Evolutionary conservation across 352 stramenopile genomes (phyloP).

Genomic region (Detonula confervacea): DNA sequence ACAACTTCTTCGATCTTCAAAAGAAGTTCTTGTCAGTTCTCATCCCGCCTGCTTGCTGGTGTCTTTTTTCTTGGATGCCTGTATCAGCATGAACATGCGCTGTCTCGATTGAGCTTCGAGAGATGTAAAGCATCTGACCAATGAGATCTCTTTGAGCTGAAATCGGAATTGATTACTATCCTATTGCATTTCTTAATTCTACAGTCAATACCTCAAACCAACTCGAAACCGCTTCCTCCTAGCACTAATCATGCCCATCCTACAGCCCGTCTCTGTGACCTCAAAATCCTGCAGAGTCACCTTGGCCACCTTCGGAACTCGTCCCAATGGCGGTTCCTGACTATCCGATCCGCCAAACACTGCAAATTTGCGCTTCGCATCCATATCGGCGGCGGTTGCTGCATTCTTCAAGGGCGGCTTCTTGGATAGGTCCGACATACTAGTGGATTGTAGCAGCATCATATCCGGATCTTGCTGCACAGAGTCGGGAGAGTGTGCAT

Average conservation of each 20-base stretch:
- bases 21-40: too few relatives aligned
- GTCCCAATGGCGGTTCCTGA: constrained; percentile 64
- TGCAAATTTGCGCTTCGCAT: constrained; percentile 78
- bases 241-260: constrained; percentile 6
- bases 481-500: constrained; percentile 1
- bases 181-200: too few relatives aligned
- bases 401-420: constrained; percentile 59
- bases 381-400: constrained; percentile 49
- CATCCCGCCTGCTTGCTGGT: too few relatives aligned
- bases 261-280: constrained; percentile 21
- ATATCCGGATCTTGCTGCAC: constrained; percentile 37
- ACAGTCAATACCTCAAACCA: constrained; percentile 21
- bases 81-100: too few relatives aligned
- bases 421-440: constrained; percentile 69
- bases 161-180: too few relatives aligned
- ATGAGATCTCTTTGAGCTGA: too few relatives aligned
- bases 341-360: constrained; percentile 72
- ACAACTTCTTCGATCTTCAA: too few relatives aligned
- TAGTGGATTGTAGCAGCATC: constrained; percentile 55
- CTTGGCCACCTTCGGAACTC: constrained; percentile 74
- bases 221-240: constrained; percentile 24
- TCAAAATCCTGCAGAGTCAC: constrained; percentile 36
- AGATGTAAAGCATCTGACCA: neutral
- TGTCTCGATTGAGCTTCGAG: too few relatives aligned
- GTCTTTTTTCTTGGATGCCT: too few relatives aligned